These are phyloP conservation scores for Anthoceros angustus DNA, from an alignment of 225 moss, liverwort and hornwort species.

Conservation along the genomic window DNA sequence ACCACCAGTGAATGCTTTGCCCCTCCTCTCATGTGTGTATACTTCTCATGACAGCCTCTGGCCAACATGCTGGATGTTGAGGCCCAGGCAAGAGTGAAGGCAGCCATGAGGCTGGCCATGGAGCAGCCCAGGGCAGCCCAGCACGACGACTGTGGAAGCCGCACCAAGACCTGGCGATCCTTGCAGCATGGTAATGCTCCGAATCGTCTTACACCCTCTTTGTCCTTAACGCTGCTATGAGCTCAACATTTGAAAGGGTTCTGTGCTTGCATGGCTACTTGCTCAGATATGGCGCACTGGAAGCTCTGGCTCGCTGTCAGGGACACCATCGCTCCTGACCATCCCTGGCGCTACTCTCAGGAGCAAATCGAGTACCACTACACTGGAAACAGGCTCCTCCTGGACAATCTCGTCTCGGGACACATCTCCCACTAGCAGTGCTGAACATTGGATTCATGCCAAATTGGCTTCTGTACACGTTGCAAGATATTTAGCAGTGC, in stretches of 20 bases:
- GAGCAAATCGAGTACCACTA: constrained; percentile 23
- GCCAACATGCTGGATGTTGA: constrained; percentile 1
- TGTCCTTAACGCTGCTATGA: too few relatives aligned
- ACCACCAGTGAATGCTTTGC: not conserved
- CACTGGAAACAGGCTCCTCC: constrained; percentile 9
- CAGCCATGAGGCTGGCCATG: constrained; percentile 2
- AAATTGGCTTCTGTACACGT: too few relatives aligned
- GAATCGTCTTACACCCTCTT: not conserved
- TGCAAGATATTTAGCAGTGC: too few relatives aligned
- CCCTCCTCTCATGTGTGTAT: too few relatives aligned
- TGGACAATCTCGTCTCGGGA: not conserved
- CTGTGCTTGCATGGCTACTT: too few relatives aligned
- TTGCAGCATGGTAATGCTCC: not conserved
- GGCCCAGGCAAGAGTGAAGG: constrained; percentile 2
- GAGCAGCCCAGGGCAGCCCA: constrained; percentile 4
- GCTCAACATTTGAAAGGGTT: too few relatives aligned
- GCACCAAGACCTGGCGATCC: not conserved
- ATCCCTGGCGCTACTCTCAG: constrained; percentile 15
- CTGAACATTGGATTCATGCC: too few relatives aligned
- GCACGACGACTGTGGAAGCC: constrained; percentile 1
- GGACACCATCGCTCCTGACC: constrained; percentile 16
- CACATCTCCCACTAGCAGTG: not conserved
- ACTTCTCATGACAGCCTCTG: constrained; percentile 5
- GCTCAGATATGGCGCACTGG: not conserved
- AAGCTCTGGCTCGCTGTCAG: constrained; percentile 15